Evolutionary conservation across 1,284 basidiomycete genomes (phyloP).

Genomic region (Apiotrichum montevideense): DNA sequence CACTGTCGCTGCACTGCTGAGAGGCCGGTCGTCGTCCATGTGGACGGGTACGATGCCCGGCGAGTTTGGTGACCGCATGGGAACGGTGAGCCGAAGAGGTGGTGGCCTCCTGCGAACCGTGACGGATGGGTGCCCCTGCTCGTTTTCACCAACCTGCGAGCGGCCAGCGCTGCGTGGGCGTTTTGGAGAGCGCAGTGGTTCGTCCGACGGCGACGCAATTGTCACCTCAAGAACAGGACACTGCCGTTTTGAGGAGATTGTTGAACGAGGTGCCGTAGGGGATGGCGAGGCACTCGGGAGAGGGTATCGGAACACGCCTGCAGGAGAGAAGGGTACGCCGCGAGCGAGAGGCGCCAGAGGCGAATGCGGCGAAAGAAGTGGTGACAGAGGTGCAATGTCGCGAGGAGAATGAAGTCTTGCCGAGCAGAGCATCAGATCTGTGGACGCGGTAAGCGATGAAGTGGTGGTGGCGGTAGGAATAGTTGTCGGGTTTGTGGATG

Average conservation of each 20-base stretch:
- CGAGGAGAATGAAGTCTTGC: constrained; percentile 1
- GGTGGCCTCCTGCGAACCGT: background rate
- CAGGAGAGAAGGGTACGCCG: background rate
- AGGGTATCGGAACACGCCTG: constrained; percentile 1
- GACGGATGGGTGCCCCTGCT: background rate
- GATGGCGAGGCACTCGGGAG: background rate
- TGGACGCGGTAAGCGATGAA: background rate
- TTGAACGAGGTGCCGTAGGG: background rate
- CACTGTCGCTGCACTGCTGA: background rate
- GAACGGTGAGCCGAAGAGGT: background rate
- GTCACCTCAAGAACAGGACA: background rate
- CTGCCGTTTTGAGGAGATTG: background rate
- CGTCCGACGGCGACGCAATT: background rate
- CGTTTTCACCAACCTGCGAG: background rate
- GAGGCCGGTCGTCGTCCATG: background rate
- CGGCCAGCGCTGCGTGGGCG: background rate
- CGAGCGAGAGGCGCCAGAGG: background rate
- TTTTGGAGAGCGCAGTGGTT: background rate
- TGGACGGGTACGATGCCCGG: background rate
- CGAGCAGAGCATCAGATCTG: constrained; percentile 10
- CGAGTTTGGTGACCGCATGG: background rate
- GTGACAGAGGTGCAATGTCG: constrained; percentile 5
- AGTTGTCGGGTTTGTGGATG: background rate
- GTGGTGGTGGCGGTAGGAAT: background rate
- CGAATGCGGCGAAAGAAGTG: background rate